phyloP scores from a whole-genome alignment of 176 grass and related monocot genomes.

The Oryza meyeriana region DNA sequence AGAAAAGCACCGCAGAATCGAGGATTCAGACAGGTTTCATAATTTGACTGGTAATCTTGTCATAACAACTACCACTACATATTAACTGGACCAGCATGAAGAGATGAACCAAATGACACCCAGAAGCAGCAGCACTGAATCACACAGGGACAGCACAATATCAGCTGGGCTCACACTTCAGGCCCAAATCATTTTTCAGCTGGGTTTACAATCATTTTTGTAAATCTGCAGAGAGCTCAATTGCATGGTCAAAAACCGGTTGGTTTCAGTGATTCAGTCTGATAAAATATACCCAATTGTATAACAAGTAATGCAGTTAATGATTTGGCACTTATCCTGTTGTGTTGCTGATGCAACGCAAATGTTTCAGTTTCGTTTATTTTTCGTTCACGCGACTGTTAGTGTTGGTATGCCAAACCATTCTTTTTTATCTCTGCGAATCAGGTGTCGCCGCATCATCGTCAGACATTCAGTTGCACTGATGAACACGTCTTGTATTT shows the following conservation, averaged over 20 bases:
- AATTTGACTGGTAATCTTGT: not conserved
- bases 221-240: not conserved
- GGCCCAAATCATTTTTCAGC: no score
- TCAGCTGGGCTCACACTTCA: not conserved
- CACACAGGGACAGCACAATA: not conserved
- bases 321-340: not conserved
- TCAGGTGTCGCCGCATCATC: not conserved
- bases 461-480: not conserved
- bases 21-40: not conserved
- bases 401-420: not conserved
- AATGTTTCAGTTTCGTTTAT: not conserved
- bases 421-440: slow-evolving; percentile 3
- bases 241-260: not conserved
- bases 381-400: not conserved
- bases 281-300: not conserved
- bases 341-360: not conserved
- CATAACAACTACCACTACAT: not conserved
- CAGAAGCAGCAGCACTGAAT: not conserved
- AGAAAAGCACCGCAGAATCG: not conserved
- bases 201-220: no score
- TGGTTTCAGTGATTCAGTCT: not conserved
- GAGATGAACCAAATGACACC: not conserved
- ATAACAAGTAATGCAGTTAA: not conserved
- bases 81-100: not conserved
- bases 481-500: slow-evolving; percentile 1